Percentiles rank a stretch among this genome's conserved stretches.
These are phyloP conservation scores for Oemleria cerasiformis DNA, from an alignment of 306 rosid genomes.

Conservation along the genomic window DNA sequence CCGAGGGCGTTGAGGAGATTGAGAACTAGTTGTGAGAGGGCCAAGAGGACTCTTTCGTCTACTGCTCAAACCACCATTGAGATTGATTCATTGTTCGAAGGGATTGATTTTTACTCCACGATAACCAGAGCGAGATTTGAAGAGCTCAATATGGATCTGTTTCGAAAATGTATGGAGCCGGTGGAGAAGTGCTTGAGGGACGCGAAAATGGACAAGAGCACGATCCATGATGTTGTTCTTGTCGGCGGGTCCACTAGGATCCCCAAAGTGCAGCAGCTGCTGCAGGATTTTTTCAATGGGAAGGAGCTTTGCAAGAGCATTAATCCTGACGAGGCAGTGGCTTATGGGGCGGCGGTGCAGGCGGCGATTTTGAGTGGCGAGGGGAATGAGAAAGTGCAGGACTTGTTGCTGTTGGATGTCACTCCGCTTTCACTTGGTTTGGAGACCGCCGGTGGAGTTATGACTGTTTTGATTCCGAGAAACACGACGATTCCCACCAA, in stretches of 20 bases:
- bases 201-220: conserved; percentile 34
- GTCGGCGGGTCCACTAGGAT: conserved; percentile 47
- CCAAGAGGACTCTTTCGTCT: conserved; percentile 41
- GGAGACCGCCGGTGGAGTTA: conserved; percentile 36
- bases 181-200: conserved; percentile 38
- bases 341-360: conserved; percentile 41
- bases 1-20: conserved; percentile 34
- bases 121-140: conserved; percentile 32
- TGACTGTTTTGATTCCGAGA: conserved; percentile 35
- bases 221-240: conserved; percentile 34
- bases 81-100: conserved; percentile 39
- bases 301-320: conserved; percentile 46
- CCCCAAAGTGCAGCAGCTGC: conserved; percentile 40
- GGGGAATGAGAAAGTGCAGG: conserved; percentile 41
- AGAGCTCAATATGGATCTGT: conserved; percentile 39
- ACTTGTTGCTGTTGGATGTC: conserved; percentile 34
- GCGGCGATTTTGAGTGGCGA: conserved; percentile 39
- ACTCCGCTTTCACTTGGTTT: conserved; percentile 41
- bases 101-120: conserved; percentile 31
- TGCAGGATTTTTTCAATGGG: conserved; percentile 40
- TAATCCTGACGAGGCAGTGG: conserved; percentile 47
- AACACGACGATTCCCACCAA: conserved; percentile 44
- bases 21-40: conserved; percentile 39
- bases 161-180: conserved; percentile 37
- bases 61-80: conserved; percentile 38